These are phyloP conservation scores for Diphasiastrum complanatum DNA, from an alignment of 83 land plant species.

Conservation along the genomic window DNA sequence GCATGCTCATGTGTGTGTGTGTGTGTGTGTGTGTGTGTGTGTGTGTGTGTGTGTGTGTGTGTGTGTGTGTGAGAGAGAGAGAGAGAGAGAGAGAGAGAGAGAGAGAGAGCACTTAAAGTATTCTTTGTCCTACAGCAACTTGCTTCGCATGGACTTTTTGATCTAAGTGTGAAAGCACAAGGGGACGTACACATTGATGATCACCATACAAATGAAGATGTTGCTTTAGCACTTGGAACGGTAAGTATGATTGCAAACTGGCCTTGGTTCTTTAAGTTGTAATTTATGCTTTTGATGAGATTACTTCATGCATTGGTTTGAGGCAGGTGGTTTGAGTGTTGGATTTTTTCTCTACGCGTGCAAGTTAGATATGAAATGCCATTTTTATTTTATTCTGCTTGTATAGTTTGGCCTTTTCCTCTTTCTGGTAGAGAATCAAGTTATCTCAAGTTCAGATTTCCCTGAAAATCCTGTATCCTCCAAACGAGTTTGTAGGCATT, in stretches of 20 bases:
- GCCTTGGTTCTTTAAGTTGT: neutral
- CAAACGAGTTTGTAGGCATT: slow-evolving; percentile 47
- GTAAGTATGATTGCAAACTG: slow-evolving; percentile 32
- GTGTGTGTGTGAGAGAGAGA: too few relatives aligned
- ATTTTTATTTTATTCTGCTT: neutral
- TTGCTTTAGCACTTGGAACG: slow-evolving; percentile 91
- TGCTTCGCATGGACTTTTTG: slow-evolving; percentile 94
- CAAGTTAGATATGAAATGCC: neutral
- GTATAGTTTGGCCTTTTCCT: neutral
- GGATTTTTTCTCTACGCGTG: neutral
- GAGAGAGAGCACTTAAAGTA: neutral
- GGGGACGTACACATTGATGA: slow-evolving; percentile 96
- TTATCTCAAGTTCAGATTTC: too few relatives aligned
- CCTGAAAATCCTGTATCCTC: neutral
- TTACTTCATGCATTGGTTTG: neutral
- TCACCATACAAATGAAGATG: slow-evolving; percentile 98
- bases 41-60: neutral
- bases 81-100: neutral
- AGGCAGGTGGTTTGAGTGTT: neutral
- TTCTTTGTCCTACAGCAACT: slow-evolving; percentile 57
- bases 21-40: too few relatives aligned
- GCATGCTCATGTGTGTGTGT: too few relatives aligned
- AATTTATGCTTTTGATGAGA: neutral
- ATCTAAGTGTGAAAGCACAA: slow-evolving; percentile 62
- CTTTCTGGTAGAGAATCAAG: neutral